Evolutionary conservation across 257 asterid species (phyloP).

Genomic region (Ajuga chamaepitys): DNA sequence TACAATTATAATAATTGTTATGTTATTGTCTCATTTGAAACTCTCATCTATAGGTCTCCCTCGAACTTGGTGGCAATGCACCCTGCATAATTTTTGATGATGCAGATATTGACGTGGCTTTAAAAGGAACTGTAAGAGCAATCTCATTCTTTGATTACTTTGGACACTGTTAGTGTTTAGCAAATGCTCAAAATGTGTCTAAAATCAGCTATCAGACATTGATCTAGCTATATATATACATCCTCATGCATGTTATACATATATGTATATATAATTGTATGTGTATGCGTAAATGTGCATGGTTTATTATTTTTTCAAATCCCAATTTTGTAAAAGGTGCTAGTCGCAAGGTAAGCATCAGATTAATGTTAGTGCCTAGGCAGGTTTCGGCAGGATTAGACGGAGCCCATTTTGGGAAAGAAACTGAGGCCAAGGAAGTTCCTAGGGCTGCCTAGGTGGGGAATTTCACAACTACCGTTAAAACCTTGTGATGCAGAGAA

Average conservation of each 20-base stretch:
- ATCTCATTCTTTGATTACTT: conserved; percentile 4
- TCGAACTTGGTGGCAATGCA: conserved; percentile 99
- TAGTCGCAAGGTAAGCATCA: too few species aligned
- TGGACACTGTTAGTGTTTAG: neutral
- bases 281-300: too few species aligned
- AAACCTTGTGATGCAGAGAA: neutral
- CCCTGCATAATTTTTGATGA: conserved; percentile 96
- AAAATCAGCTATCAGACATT: conserved; percentile 5
- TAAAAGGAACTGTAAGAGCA: conserved; percentile 80
- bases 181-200: neutral
- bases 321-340: too few species aligned
- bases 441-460: too few species aligned
- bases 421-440: too few species aligned
- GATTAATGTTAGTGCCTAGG: too few species aligned
- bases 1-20: conserved; percentile 3
- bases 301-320: too few species aligned
- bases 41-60: conserved; percentile 57
- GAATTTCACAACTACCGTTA: neutral
- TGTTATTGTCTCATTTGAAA: conserved; percentile 7
- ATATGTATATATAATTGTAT: too few species aligned
- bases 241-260: neutral
- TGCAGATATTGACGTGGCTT: conserved; percentile 92
- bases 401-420: too few species aligned
- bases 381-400: too few species aligned
- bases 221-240: neutral